Evolutionary conservation across 2,329 filamentous ascomycete genomes (phyloP).

Genomic region (Curvularia sp.): DNA sequence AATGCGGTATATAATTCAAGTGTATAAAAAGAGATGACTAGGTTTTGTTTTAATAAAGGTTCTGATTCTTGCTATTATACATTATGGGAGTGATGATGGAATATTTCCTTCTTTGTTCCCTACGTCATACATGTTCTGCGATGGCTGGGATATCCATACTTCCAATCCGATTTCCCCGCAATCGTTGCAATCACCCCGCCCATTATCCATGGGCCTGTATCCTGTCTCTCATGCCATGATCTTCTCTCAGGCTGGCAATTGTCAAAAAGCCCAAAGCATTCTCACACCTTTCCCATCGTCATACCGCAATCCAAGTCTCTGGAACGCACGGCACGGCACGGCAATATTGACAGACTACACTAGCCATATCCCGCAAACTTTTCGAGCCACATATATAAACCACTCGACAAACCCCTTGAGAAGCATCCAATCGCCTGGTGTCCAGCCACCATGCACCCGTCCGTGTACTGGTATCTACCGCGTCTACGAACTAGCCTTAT

Average conservation of each 20-base stretch:
- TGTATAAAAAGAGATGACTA: slow-evolving; percentile 1
- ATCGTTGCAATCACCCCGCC: background rate
- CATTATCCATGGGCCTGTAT: background rate
- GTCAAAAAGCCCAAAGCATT: background rate
- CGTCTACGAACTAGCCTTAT: background rate
- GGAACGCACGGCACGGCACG: background rate
- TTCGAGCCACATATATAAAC: background rate
- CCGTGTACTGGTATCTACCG: too few species aligned
- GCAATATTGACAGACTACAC: background rate
- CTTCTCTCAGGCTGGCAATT: background rate
- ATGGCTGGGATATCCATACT: background rate
- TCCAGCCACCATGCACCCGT: background rate
- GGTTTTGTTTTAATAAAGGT: background rate
- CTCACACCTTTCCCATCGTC: background rate
- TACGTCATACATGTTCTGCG: background rate
- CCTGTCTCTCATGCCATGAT: background rate
- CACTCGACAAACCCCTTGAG: background rate
- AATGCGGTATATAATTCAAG: background rate
- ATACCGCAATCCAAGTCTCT: background rate
- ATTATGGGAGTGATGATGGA: background rate
- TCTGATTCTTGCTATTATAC: background rate
- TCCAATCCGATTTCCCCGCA: background rate
- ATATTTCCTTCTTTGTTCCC: background rate
- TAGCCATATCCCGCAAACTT: background rate
- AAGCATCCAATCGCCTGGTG: background rate